These are phyloP conservation scores for Fusarium siculi DNA, from an alignment of 2,329 filamentous ascomycete species.

Conservation along the genomic window DNA sequence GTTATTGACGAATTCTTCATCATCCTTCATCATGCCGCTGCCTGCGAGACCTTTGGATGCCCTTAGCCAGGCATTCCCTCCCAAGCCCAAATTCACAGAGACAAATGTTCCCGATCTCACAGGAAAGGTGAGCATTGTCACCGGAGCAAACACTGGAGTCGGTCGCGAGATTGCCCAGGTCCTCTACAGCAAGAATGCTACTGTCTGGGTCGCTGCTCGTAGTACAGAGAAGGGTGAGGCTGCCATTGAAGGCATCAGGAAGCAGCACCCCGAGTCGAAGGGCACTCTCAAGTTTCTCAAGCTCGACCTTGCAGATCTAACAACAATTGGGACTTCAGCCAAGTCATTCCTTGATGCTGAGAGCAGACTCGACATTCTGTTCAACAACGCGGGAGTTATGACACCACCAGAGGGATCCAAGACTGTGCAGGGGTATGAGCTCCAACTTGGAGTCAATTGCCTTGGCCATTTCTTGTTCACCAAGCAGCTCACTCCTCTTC, in stretches of 20 bases:
- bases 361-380: slow-evolving; percentile 52
- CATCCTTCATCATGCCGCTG: slow-evolving; percentile 1
- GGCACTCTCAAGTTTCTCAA: slow-evolving; percentile 56
- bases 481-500: slow-evolving; percentile 50
- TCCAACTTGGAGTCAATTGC: slow-evolving; percentile 56
- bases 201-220: slow-evolving; percentile 66
- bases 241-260: slow-evolving; percentile 58
- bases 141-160: slow-evolving; percentile 55
- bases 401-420: slow-evolving; percentile 52
- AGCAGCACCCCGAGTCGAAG: slow-evolving; percentile 48
- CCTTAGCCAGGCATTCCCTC: slow-evolving; percentile 38
- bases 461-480: slow-evolving; percentile 55
- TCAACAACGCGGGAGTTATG: slow-evolving; percentile 60
- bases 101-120: slow-evolving; percentile 72
- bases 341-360: slow-evolving; percentile 47
- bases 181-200: slow-evolving; percentile 64
- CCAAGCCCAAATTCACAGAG: slow-evolving; percentile 41
- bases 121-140: slow-evolving; percentile 66
- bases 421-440: slow-evolving; percentile 55
- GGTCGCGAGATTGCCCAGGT: slow-evolving; percentile 64
- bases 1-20: not conserved
- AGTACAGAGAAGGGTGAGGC: slow-evolving; percentile 55
- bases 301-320: slow-evolving; percentile 58
- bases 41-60: slow-evolving; percentile 22
- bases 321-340: slow-evolving; percentile 48